These are phyloP conservation scores for Gracilariopsis chorda DNA, from an alignment of 23 red algal genomes.

Conservation along the genomic window DNA sequence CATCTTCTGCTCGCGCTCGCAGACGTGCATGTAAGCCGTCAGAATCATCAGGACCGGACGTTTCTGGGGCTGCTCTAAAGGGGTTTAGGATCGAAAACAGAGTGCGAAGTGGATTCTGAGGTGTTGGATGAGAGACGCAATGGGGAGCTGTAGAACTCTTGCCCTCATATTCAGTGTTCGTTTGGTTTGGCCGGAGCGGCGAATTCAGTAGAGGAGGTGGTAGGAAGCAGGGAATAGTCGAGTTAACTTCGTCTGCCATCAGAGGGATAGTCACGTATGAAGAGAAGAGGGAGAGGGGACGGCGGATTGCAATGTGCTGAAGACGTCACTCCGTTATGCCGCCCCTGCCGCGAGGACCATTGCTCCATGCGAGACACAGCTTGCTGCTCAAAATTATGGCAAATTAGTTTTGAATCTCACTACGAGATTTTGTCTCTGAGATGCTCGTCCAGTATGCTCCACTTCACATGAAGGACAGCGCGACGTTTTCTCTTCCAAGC, in stretches of 20 bases:
- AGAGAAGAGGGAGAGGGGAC: too few relatives aligned
- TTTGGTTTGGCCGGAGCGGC: not conserved
- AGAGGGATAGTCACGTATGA: not conserved
- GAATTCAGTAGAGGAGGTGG: not conserved
- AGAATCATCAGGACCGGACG: not conserved
- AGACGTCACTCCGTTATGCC: too few relatives aligned
- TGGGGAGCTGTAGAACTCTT: not conserved
- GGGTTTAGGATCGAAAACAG: not conserved
- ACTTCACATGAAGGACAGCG: too few relatives aligned
- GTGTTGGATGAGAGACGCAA: not conserved
- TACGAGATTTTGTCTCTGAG: not conserved
- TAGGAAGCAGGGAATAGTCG: not conserved
- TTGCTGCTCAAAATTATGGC: too few relatives aligned
- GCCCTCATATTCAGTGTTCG: not conserved
- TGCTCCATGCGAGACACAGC: too few relatives aligned
- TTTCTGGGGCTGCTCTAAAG: not conserved
- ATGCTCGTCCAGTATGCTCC: too few relatives aligned
- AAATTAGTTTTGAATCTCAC: not conserved
- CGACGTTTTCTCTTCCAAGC: too few relatives aligned
- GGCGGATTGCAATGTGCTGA: too few relatives aligned
- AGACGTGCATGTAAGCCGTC: not conserved
- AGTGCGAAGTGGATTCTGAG: not conserved
- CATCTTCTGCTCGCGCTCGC: constrained; percentile 11
- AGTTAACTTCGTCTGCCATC: not conserved
- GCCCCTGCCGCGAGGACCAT: too few relatives aligned